A percentile compares a stretch with the other conserved stretches of the same genome.
phyloP scores from a whole-genome alignment of 129 eudicot genomes.

The Helianthus tuberosus region DNA sequence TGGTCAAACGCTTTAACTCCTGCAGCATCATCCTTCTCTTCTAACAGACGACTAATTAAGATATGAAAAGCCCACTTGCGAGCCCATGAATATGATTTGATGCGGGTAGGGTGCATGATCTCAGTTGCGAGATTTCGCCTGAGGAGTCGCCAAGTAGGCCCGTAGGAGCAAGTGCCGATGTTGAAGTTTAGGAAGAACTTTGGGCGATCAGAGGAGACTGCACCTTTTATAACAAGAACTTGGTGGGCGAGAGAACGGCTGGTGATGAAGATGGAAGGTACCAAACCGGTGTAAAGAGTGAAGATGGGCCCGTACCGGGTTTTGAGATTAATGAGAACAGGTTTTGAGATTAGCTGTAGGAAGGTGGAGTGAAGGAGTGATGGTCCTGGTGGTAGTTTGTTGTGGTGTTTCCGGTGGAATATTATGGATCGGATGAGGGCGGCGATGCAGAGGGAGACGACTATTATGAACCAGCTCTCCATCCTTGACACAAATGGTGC shows the following conservation, averaged over 20 bases:
- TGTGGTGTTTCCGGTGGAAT: not conserved
- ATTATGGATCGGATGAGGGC: conserved; percentile 27
- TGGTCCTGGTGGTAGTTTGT: conserved; percentile 66
- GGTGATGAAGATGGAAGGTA: conserved; percentile 6
- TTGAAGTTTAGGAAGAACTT: conserved; percentile 2
- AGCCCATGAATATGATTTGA: not conserved
- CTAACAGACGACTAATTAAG: not conserved
- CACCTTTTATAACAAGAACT: conserved; percentile 25
- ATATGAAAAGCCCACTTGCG: not conserved
- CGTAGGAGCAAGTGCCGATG: conserved; percentile 15
- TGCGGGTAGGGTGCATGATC: not conserved
- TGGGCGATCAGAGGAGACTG: conserved; percentile 24
- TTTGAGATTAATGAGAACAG: conserved; percentile 29
- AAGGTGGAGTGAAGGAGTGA: conserved; percentile 17
- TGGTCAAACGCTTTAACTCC: conserved; percentile 2
- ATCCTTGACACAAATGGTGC: not conserved
- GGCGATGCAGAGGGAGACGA: conserved; percentile 41
- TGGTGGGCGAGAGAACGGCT: conserved; percentile 27
- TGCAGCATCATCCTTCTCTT: not conserved
- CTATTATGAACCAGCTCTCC: conserved; percentile 48
- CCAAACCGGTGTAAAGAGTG: conserved; percentile 24
- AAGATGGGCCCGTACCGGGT: conserved; percentile 53
- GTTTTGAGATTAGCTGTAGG: conserved; percentile 27
- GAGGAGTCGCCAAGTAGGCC: conserved; percentile 24
- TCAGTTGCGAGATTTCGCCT: conserved; percentile 12